These are phyloP conservation scores for Danielia oregonensis DNA, from an alignment of 805 yeast genomes.

Conservation along the genomic window DNA sequence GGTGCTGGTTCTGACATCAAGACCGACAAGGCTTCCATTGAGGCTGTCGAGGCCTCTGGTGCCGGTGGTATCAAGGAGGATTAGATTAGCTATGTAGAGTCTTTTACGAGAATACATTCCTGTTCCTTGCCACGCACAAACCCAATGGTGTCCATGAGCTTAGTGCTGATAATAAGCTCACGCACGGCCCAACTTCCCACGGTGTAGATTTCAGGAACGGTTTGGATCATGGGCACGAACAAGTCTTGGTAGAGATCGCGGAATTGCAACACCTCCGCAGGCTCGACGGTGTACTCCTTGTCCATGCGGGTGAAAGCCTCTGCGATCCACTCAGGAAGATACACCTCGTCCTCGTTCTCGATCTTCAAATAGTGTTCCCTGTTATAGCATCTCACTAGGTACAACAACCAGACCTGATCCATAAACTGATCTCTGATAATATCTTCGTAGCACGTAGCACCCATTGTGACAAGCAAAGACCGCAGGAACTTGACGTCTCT, in stretches of 20 bases:
- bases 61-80: conserved; percentile 87
- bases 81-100: conserved; percentile 28
- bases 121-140: conserved; percentile 44
- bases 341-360: conserved; percentile 22
- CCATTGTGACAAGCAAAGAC: conserved; percentile 54
- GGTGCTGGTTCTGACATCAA: conserved; percentile 54
- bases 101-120: conserved; percentile 38
- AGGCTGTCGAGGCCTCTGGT: conserved; percentile 81
- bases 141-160: conserved; percentile 48
- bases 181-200: conserved; percentile 48
- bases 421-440: conserved; percentile 45
- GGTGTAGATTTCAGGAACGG: conserved; percentile 56
- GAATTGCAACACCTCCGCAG: conserved; percentile 54
- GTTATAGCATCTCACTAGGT: conserved; percentile 60
- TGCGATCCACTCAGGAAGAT: conserved; percentile 51
- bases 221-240: conserved; percentile 44
- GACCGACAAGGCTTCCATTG: conserved; percentile 85
- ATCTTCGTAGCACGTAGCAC: conserved; percentile 52
- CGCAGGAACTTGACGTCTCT: conserved; percentile 51
- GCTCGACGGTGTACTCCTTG: conserved; percentile 37
- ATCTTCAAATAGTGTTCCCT: conserved; percentile 23
- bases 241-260: conserved; percentile 50
- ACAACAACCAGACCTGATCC: conserved; percentile 58
- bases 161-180: conserved; percentile 48
- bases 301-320: conserved; percentile 35